Evolutionary conservation across 1,284 basidiomycete species (phyloP), one percentile per base, ranked within the genome.

Genomic region (Leccinum pachyderme): DNA sequence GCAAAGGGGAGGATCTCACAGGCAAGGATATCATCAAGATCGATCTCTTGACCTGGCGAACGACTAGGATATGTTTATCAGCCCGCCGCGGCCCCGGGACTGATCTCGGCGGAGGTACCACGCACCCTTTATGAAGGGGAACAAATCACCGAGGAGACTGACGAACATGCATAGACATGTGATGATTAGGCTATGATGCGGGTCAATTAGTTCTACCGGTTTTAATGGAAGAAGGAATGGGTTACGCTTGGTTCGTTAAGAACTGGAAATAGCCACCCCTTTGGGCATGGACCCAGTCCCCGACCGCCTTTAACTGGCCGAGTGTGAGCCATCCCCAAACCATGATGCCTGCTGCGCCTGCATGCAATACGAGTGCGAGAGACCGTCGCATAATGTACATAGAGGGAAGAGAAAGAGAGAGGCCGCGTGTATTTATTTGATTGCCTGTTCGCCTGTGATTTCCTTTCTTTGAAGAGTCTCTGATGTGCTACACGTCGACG

Each of bases 191-290:
- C 65, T 71, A 24, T 49, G 35, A 37, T 18, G 18, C 11, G 11
- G 28, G 9, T 24, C 27, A 7, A 45, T 60, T n/a, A 59, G 53
- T 11, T 24, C 13, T 51, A 43, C 12, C 28, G 24, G 25, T 4
- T 31, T 24, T 28, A 37, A 3, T n/a, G 24, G 24, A 15, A n/a
- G 8, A 25, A 45, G 7, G 43, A 46, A 2, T 0, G 44, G n/a
- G 4, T 47, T 76, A 87, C 89, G 87, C 87, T 71, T 89, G 83
- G 57, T 91, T 88, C 0, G 91, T 93, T 50, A 93, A 71, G 65
- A 81, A 92, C 65, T 86, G 85, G 47, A 79, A 77, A 59, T 85
- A 82, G 0, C 88, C 89, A 22, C 87, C 86, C 59, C 78, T 81
- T 63, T 82, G 81, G 2, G 60, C 58, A 4, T 60, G 54, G 32